Conservation (phyloP, 805 yeast genomes). For the Yamadazyma akitaensis region DNA sequence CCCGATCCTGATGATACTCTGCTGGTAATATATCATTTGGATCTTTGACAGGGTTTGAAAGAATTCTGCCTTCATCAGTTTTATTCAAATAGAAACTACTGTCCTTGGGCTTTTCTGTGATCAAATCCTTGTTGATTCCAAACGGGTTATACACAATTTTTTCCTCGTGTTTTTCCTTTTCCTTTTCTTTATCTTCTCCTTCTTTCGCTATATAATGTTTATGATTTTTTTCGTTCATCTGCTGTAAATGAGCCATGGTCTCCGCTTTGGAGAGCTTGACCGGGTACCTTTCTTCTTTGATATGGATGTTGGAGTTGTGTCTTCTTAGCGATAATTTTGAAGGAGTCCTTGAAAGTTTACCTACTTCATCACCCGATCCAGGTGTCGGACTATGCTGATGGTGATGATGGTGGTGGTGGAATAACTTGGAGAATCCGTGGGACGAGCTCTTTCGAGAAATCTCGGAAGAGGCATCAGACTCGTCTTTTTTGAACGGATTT, state of each 20-base stretch:
- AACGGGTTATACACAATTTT: conserved; percentile 65
- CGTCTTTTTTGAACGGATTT: conserved; percentile 21
- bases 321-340: conserved; percentile 19
- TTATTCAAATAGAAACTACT: conserved; percentile 28
- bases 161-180: conserved; percentile 19
- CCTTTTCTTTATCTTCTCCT: conserved; percentile 5
- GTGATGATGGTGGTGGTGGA: conserved; percentile 18
- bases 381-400: neutral
- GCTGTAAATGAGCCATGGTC: conserved; percentile 36
- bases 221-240: conserved; percentile 27
- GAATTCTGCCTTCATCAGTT: conserved; percentile 44
- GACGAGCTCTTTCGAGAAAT: conserved; percentile 8
- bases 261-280: conserved; percentile 27
- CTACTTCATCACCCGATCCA: neutral
- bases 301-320: conserved; percentile 14
- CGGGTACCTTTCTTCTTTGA: conserved; percentile 7
- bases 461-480: conserved; percentile 11
- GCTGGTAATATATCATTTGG: conserved; percentile 65
- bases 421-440: conserved; percentile 18
- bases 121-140: conserved; percentile 43
- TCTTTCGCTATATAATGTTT: conserved; percentile 6
- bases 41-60: conserved; percentile 59
- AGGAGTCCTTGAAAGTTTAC: conserved; percentile 41
- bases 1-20: conserved; percentile 45
- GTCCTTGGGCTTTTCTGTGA: conserved; percentile 24